Base-by-base conservation (phyloP, 139 green algal species). In the Asterochloris erici region DNA sequence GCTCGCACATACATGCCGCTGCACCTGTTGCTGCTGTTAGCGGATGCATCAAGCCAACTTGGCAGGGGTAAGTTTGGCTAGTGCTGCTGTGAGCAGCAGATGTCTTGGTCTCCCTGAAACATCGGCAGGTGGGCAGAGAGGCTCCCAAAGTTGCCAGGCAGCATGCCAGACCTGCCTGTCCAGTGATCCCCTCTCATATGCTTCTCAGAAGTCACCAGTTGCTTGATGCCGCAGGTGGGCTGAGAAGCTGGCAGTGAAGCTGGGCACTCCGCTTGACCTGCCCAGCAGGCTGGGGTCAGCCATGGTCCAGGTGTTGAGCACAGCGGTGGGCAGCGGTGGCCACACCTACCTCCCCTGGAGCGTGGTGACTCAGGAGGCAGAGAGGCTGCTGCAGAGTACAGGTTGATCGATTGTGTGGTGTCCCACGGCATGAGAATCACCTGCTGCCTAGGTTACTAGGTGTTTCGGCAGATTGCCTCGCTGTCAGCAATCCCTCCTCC, bases 261-360 rank as follows among this genome's bases (percentile, higher is more conserved):
- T 92, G 61, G 84, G 78, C 14, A 60, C 77, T 11, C 24, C 73
- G 9, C 10, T 75, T 0, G 73, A 90, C 54, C 68, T 92, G 26
- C 71, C 83, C 28, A 90, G 85, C 78, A 70, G 90, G 1, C 81
- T 28, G 10, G 75, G 63, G 19, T 54, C 76, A 60, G 90, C 85
- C 14, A 63, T 93, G n/a, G 27, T 68, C n/a, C 27, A 87, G 12
- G 79, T 73, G 29, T 79, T 93, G 63, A 19, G 27, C 0, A n/a
- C 75, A 9, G 89, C 83, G 0, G 81, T 82, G 9, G 21, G 63
- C 14, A 68, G 75, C 38, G 78, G 84, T n/a, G 90, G 90, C 2
- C 90, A 93, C 83, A 78, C 79, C 62, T 90, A 90, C 82, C 77
- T 92, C 61, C 74, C 83, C 15, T 93, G 88, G 90, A 26, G 54